phyloP scores from a whole-genome alignment of 164 flowering plant genomes.

The Santalum album region DNA sequence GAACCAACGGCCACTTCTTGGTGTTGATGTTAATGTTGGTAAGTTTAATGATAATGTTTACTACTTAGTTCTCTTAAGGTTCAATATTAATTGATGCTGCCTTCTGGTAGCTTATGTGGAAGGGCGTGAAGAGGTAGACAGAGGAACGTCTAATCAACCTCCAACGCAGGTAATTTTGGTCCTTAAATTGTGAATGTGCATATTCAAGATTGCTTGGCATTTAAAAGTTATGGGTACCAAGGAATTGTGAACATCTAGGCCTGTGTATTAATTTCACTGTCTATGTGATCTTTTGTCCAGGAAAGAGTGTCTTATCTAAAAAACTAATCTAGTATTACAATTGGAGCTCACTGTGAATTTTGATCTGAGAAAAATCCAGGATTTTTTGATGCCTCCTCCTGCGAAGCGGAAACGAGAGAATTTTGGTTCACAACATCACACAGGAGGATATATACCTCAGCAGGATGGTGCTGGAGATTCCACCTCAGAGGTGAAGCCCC shows the following conservation, averaged over 20 bases:
- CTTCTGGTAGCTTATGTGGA: conserved; percentile 72
- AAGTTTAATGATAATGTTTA: conserved; percentile 17
- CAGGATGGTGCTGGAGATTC: conserved; percentile 91
- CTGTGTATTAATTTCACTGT: too few relatives aligned
- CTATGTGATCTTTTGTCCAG: too few relatives aligned
- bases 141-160: conserved; percentile 55
- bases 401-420: conserved; percentile 89
- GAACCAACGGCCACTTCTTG: conserved; percentile 62
- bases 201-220: too few relatives aligned
- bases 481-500: conserved; percentile 29
- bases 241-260: too few relatives aligned
- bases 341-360: neutral
- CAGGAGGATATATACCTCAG: conserved; percentile 73
- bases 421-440: conserved; percentile 38
- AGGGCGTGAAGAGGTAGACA: conserved; percentile 71
- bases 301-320: neutral
- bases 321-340: neutral
- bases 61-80: neutral
- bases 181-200: neutral
- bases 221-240: too few relatives aligned
- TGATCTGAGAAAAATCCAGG: conserved; percentile 33
- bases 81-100: neutral
- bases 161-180: conserved; percentile 52
- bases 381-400: conserved; percentile 53
- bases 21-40: conserved; percentile 95